A percentile compares a stretch with the other conserved stretches of the same genome.
Evolutionary conservation across 2,329 filamentous ascomycete genomes (phyloP).

Genomic region (Endothia cerciana): DNA sequence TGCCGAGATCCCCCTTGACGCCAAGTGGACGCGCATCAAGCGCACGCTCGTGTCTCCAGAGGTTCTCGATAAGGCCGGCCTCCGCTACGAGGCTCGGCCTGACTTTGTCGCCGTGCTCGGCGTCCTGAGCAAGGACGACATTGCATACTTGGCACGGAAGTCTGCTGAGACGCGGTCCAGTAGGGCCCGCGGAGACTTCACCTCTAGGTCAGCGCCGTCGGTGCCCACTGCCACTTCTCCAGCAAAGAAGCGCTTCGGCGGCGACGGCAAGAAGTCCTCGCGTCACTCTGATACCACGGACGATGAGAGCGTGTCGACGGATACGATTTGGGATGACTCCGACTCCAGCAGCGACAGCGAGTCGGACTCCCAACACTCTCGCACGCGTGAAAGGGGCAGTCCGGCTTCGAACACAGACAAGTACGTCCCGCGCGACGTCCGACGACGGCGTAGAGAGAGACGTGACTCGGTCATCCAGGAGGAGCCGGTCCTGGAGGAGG

Average conservation of each 20-base stretch:
- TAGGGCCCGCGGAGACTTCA: conserved; percentile 36
- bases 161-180: conserved; percentile 52
- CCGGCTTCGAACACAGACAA: conserved; percentile 30
- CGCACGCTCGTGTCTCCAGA: conserved; percentile 61
- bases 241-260: conserved; percentile 17
- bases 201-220: conserved; percentile 1
- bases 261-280: conserved; percentile 18
- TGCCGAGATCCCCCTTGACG: conserved; percentile 58
- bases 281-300: conserved; percentile 29
- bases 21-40: conserved; percentile 63
- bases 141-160: conserved; percentile 54
- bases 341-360: conserved; percentile 35
- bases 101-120: conserved; percentile 65
- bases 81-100: conserved; percentile 64
- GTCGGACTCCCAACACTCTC: conserved; percentile 18
- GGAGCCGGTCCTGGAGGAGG: conserved; percentile 30
- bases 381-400: conserved; percentile 17
- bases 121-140: conserved; percentile 54
- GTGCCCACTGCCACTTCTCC: conserved; percentile 7
- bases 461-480: conserved; percentile 43
- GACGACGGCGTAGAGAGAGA: conserved; percentile 25
- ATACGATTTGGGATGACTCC: conserved; percentile 37
- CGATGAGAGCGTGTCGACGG: conserved; percentile 30
- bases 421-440: conserved; percentile 27
- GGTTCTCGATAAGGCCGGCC: conserved; percentile 57